phyloP scores from a whole-genome alignment of 2,329 filamentous ascomycete species.

The Colletotrichum caudatum region DNA sequence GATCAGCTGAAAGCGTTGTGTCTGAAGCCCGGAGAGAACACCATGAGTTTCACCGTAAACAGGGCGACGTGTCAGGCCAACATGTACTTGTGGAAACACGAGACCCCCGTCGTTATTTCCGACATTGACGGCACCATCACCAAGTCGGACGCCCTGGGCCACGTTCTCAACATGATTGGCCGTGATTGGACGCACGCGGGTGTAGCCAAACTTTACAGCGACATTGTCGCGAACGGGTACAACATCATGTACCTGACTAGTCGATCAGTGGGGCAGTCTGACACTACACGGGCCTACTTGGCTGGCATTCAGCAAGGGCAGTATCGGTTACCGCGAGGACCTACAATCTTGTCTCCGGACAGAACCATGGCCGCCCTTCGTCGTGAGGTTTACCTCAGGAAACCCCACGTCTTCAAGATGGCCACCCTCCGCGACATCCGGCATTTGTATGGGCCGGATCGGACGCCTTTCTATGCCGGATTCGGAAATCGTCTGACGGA shows the following conservation, averaged over 20 bases:
- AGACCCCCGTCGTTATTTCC: slow-evolving; percentile 94
- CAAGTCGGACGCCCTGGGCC: slow-evolving; percentile 93
- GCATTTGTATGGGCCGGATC: slow-evolving; percentile 81
- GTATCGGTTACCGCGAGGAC: slow-evolving; percentile 86
- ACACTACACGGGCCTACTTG: slow-evolving; percentile 89
- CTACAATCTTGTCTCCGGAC: slow-evolving; percentile 95
- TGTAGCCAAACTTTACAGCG: slow-evolving; percentile 96
- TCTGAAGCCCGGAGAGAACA: slow-evolving; percentile 87
- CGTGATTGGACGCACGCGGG: slow-evolving; percentile 98
- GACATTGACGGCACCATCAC: slow-evolving; percentile 99
- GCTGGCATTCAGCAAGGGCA: slow-evolving; percentile 90
- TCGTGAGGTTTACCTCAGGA: slow-evolving; percentile 92
- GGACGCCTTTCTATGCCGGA: slow-evolving; percentile 93
- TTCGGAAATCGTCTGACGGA: slow-evolving; percentile 98
- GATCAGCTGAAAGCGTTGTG: slow-evolving; percentile 91
- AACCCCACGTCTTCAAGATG: slow-evolving; percentile 99
- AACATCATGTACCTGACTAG: slow-evolving; percentile 99
- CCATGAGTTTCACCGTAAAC: slow-evolving; percentile 97
- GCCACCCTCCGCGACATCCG: slow-evolving; percentile 95
- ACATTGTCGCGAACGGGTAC: slow-evolving; percentile 95
- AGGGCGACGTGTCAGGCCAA: slow-evolving; percentile 89
- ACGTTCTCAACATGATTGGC: slow-evolving; percentile 96
- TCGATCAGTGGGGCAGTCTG: slow-evolving; percentile 91
- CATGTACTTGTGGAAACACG: slow-evolving; percentile 94
- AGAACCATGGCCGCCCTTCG: slow-evolving; percentile 93